Evolutionary conservation across 805 yeast genomes (phyloP), one percentile per base, ranked within the genome.

Genomic region (Candida sithepensis): DNA sequence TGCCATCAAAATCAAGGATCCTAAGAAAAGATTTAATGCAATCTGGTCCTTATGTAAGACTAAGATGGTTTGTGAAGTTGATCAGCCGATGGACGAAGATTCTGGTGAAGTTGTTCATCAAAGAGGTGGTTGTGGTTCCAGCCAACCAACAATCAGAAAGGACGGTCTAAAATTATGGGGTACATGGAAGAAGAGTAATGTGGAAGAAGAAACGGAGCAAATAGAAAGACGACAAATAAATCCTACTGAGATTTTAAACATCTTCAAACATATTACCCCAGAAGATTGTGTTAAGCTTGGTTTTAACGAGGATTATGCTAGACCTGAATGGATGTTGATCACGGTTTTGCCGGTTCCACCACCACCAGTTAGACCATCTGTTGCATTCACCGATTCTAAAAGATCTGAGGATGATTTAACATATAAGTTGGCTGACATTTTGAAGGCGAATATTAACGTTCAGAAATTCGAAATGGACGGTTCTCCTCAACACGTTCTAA

Each of bases 291-390:
- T 68, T 41, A 82, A 79, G 56, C 66, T 94, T 51, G 99, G 99
- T 4, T 85, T 94, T 70, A 88, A 87, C 63, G 95, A 90, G 65
- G 97, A 94, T 64, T 94, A 88, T 61, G 94, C 99, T 2, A 84
- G 99, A 60, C 99, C 99, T 2, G 99, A 94, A 71, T 94, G 99
- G 99, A 81, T 94, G 83, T 77, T 94, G 51, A 80, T 94, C 56
- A 90, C 98, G 2, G 98, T 94, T n/a, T 75, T 94, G 60, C 99
- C 99, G 1, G 99, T 94, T 18, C 99, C 99, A 39, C 99, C 99
- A 44, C 99, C 99, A 52, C 98, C 97, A 32, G 99, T 94, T 30
- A 85, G 99, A 68, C 99, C 99, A 10, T 88, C 96, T 21, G 94
- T 94, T 72, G 97, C 99, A 2, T 91, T 94, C 61, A 94, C 94